Conservation (phyloP, 805 yeast species). For the Ogataea minuta region DNA sequence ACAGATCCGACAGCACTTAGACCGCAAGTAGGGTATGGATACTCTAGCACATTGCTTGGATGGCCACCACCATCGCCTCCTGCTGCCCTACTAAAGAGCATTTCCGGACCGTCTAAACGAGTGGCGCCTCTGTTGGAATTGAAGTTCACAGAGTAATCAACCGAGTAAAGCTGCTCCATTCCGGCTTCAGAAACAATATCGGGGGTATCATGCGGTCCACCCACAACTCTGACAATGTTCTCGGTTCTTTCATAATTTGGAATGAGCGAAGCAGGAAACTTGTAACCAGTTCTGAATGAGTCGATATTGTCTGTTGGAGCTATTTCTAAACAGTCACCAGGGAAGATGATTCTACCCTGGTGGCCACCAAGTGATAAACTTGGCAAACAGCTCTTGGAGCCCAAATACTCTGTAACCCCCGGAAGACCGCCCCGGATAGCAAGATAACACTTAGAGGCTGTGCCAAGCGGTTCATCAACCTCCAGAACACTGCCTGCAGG, state of each 20-base stretch:
- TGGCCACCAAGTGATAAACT: conserved; percentile 90
- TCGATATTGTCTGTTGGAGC: conserved; percentile 64
- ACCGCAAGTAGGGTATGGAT: conserved; percentile 94
- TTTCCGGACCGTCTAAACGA: conserved; percentile 91
- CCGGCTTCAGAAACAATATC: conserved; percentile 83
- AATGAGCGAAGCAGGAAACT: conserved; percentile 53
- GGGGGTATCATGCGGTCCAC: conserved; percentile 98
- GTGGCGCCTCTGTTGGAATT: conserved; percentile 97
- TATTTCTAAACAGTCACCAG: conserved; percentile 86
- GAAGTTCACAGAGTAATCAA: conserved; percentile 91
- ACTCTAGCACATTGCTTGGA: conserved; percentile 96
- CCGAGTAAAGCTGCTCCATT: conserved; percentile 67
- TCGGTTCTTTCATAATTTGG: conserved; percentile 50
- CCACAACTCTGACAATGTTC: conserved; percentile 89
- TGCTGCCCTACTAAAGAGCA: conserved; percentile 90
- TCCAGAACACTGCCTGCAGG: conserved; percentile 71
- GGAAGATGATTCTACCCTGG: conserved; percentile 86
- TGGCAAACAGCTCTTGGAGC: conserved; percentile 93
- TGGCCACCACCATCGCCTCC: conserved; percentile 99
- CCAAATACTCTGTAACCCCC: conserved; percentile 89
- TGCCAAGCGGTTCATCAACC: conserved; percentile 66
- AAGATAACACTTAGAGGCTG: conserved; percentile 87
- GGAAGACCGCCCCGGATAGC: conserved; percentile 84
- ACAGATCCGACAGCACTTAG: conserved; percentile 97
- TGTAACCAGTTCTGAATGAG: conserved; percentile 69